A percentile compares a stretch with the other conserved stretches of the same genome.
Evolutionary conservation across 1,284 basidiomycete species (phyloP).

Genomic region (Rhodotorula mucilaginosa): DNA sequence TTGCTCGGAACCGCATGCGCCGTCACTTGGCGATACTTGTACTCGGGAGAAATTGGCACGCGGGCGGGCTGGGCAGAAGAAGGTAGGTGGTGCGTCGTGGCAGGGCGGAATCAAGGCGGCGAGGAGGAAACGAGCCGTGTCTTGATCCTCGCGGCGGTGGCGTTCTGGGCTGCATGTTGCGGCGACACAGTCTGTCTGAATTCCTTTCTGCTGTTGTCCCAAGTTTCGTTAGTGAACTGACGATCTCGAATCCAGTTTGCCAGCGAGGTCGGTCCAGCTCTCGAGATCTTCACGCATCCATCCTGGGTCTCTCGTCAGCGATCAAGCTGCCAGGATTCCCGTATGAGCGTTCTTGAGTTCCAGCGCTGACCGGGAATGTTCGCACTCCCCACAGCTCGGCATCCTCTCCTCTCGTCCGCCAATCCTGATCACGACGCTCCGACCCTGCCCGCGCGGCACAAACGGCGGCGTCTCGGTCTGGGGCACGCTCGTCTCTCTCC

Average conservation of each 20-base stretch:
- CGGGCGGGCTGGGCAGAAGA: conserved; percentile 1
- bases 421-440: conserved; percentile 65
- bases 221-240: no score
- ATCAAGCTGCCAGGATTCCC: neutral
- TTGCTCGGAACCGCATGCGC: conserved; percentile 59
- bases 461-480: conserved; percentile 79
- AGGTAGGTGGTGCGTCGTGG: conserved; percentile 58
- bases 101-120: conserved; percentile 40
- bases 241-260: conserved; percentile 20
- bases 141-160: conserved; percentile 65
- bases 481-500: conserved; percentile 70
- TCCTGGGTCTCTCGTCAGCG: neutral
- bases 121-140: conserved; percentile 58
- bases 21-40: conserved; percentile 34
- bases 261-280: conserved; percentile 25
- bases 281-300: neutral
- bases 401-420: conserved; percentile 70
- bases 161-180: conserved; percentile 68
- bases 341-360: no score
- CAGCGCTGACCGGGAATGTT: neutral
- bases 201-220: no score
- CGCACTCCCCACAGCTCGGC: conserved; percentile 57
- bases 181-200: conserved; percentile 68
- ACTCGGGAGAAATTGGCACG: conserved; percentile 40
- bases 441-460: conserved; percentile 77